Conservation (phyloP, 1,139 yeast species). For the Suhomyces bolitotheri region DNA sequence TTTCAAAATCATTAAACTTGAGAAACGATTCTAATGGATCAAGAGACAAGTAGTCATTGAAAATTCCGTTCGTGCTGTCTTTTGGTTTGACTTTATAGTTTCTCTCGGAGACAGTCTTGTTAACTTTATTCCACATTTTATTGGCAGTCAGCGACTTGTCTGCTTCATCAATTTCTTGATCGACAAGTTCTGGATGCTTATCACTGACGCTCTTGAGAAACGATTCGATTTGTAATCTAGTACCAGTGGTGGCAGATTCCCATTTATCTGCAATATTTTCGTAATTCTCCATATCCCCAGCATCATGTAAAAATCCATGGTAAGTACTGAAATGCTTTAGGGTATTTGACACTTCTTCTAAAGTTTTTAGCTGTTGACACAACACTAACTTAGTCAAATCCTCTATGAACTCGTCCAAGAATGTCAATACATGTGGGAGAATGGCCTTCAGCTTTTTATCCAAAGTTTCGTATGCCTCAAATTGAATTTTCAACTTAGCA, state of each 20-base stretch:
- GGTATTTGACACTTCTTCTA: constrained; percentile 28
- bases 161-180: constrained; percentile 32
- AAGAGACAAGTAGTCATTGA: constrained; percentile 30
- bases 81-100: constrained; percentile 28
- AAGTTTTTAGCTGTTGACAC: constrained; percentile 34
- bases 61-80: constrained; percentile 35
- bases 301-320: constrained; percentile 36
- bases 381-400: constrained; percentile 37
- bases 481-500: constrained; percentile 30
- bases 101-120: constrained; percentile 25
- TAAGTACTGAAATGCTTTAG: constrained; percentile 34
- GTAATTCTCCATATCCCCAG: constrained; percentile 14
- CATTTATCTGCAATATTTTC: constrained; percentile 32
- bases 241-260: constrained; percentile 35
- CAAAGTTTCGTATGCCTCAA: constrained; percentile 33
- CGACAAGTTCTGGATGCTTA: constrained; percentile 34
- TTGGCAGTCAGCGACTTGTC: constrained; percentile 27
- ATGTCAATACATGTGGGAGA: constrained; percentile 48
- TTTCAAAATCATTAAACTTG: constrained; percentile 30
- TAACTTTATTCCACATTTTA: constrained; percentile 32
- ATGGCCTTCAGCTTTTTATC: constrained; percentile 41
- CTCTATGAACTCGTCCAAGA: constrained; percentile 54
- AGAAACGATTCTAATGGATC: constrained; percentile 38
- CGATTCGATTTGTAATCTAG: constrained; percentile 39
- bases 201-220: constrained; percentile 31